Base-by-base conservation (phyloP, 2,329 filamentous ascomycete genomes). In the Ambrosiella xylebori region DNA sequence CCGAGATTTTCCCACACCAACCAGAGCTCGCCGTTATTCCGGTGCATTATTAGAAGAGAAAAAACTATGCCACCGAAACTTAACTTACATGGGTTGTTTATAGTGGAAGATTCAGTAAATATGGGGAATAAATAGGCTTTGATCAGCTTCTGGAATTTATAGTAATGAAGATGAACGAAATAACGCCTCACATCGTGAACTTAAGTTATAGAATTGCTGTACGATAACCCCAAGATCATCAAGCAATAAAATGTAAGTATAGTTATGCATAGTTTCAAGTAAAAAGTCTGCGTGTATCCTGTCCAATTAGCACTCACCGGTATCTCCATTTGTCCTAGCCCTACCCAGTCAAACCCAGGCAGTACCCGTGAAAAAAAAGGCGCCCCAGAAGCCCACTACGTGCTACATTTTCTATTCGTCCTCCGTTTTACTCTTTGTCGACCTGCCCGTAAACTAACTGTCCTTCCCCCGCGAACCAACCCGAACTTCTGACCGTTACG, bases 1-100 rank as follows among this genome's bases (percentile, higher is more conserved):
- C 58, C 58, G 58, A 59, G 58, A 59, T 59, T 59, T 59, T 59
- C 56, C 58, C 58, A 59, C 40, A 55, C 58, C 54, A 59, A 59
- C 58, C 54, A 54, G 47, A 59, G 19, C 27, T 37, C 54, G 53
- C 19, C 52, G 41, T 55, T 58, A 54, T 58, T 44, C 47, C 19
- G 19, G 47, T 51, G 27, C 38, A 44, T 47, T 47, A 17, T 47
- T 47, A 39, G 54, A 52, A 36, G 8, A 55, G 35, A 59, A 59
- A 59, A 58, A 59, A 57, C 35, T 54, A 47, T 47, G 51, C 49
- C 27, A 27, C 27, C 27, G 27, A 2, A 27, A 27, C 58, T 59
- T 11, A 19, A 19, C 17, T 27, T 47, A 17, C 4, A 17, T n/a
- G 9, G 47, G 17, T 27, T 51, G 54, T 49, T 38, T 41, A 55